Base-by-base conservation (phyloP, 2,329 filamentous ascomycete genomes). In the Cercospora sesami region DNA sequence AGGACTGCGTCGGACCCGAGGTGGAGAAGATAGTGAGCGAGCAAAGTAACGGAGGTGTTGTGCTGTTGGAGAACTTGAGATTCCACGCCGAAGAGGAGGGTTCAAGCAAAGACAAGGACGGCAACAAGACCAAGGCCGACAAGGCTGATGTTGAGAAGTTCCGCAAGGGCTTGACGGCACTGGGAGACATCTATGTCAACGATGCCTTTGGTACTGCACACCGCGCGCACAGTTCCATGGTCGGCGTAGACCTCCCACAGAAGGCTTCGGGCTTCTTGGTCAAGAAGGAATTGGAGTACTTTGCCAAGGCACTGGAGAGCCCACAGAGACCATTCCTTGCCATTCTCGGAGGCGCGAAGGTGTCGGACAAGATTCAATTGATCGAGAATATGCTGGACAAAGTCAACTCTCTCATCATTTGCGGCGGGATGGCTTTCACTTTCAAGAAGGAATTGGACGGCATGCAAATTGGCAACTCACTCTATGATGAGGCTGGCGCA, bases 201-300 rank as follows among this genome's bases (percentile, higher is more conserved):
- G 95, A 99, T 78, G 95, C 96, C 71, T 99, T 99, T 80, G 95
- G 95, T 82, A 99, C 95, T 70, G 95, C 95, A 69, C 95, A 99
- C 86, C 93, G 95, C 81, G 95, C 92, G 60, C 95, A 99, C 89
- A 97, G 93, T 82, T 98, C 94, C 81, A 99, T 99, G 95, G 95
- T 99, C 77, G 95, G 95, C 78, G 87, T 97, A 72, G 89, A 97
- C 74, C 90, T 99, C 60, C 94, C 94, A 75, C 93, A 98, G 82
- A 97, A 97, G 86, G 95, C 95, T 9, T 92, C 94, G 66, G 95
- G 95, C 71, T 99, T 97, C 90, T 89, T 99, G 78, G 93, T 99
- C 87, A 99, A 99, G 91, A 99, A 98, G 87, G 95, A 99, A 84
- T 91, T 99, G 72, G 95, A 99, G 80, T 99, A 99, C 90, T 99